Evolutionary conservation across 768 basidiomycete genomes (phyloP), one percentile per base, ranked within the genome.

Genomic region (Trametes cinnabarina): DNA sequence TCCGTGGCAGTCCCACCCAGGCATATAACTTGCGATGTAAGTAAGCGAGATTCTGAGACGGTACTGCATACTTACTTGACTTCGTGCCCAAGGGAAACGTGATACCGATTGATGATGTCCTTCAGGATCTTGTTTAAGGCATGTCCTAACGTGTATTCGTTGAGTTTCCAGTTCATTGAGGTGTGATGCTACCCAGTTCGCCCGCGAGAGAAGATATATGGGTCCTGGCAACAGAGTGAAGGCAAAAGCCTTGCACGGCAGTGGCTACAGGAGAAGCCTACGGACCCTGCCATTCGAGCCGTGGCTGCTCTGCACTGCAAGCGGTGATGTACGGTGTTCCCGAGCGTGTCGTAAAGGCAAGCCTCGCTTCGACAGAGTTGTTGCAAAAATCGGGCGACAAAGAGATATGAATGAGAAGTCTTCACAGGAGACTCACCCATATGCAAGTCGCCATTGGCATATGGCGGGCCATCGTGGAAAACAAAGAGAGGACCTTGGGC

Each of bases 1-100:
- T 6, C 96, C 96, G 70, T 99, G 96, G 66, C 96, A 98, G 67
- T 99, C 96, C 93, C 94, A 99, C 10, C 96, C 96, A 34, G 96
- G 95, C 14, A 90, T 72, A 73, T 95, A 98, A 66, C 96, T 98
- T 32, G 3, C 7, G 4, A 5, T 41, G 11, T 4, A 1, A 6
- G 48, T 32, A 60, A 20, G 40, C n/a, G 12, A 11, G 22, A 3
- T 47, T 17, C 17, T 14, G 43, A 55, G 12, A 10, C 26, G 61
- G 47, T 3, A 47, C 32, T 34, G 17, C 9, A 48, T 37, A 23
- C 69, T 37, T 63, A 96, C 94, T 94, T 86, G 41, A 98, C 88
- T 63, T 82, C 81, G 60, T 82, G 74, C 8, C 96, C 95, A 40
- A 81, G 76, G 15, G 85, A 81, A 19, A 98, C 79, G 62, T 94